Base-by-base conservation (phyloP, 148 eudicot species). In the Rhododendron simsii region DNA sequence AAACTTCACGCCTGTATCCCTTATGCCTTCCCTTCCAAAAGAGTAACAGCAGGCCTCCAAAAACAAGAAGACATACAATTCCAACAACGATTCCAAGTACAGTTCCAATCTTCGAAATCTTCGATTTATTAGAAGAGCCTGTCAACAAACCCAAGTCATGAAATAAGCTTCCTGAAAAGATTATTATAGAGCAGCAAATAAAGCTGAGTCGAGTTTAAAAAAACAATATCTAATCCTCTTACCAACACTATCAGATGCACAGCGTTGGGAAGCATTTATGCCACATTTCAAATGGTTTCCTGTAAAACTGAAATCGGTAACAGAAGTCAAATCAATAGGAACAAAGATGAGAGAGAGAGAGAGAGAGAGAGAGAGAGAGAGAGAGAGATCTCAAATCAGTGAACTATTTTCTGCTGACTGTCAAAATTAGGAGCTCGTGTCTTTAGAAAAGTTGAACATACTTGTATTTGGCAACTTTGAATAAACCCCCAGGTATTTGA, bases 271-370 rank as follows among this genome's bases (percentile, higher is more conserved):
- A 45, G 78, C 81, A 84, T 91, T 91, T 41, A 89, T 75, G 81
- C 93, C 98, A 95, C 99, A 97, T 87, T 85, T 91, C 90, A 97
- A 89, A 53, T 83, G 83, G 89, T 95, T 97, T 83, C 93, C 96
- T 78, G 96, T 89, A 87, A 95, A 97, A 90, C 99, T 97, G 94
- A 87, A 90, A 87, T 30, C 78, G 74, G 85, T 77, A 85, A 83
- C 81, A 73, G 21, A 81, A 45, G 51, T 77, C 57, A 82, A 84
- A 82, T 84, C 23, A 80, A 35, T 67, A 55, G 33, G 16, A 35
- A 35, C 35, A 35, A 35, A 35, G 35, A 35, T 35, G 35, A 35
- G 35, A 35, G 35, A 35, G 35, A 35, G 35, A 35, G 35, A 35
- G 35, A 35, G 35, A 35, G 35, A 33, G 35, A 33, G 35, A 33